Conservation (phyloP, 306 rosid genomes). For the Trifolium subterraneum region DNA sequence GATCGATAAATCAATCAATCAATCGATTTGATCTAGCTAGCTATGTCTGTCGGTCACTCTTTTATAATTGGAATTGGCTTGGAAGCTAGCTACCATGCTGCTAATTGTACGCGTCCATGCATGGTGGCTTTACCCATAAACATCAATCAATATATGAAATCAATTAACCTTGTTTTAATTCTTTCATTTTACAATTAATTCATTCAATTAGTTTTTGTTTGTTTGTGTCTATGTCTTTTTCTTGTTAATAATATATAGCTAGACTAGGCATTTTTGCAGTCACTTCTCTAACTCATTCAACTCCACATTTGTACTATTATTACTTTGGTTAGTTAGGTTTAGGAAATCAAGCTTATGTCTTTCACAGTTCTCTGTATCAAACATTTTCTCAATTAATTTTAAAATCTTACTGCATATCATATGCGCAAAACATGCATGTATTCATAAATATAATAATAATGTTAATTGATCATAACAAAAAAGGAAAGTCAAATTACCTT, state of each 20-base stretch:
- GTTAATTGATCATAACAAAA: neutral
- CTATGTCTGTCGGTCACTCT: neutral
- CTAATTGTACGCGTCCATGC: too few relatives aligned
- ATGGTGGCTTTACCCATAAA: constrained; percentile 14
- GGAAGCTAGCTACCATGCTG: too few relatives aligned
- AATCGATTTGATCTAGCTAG: too few relatives aligned
- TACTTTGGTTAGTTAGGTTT: constrained; percentile 41
- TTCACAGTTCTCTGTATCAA: constrained; percentile 18
- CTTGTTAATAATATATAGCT: constrained; percentile 16
- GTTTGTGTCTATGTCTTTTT: neutral
- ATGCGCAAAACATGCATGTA: constrained; percentile 1
- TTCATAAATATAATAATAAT: neutral
- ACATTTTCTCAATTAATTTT: constrained; percentile 13
- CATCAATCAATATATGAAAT: constrained; percentile 37
- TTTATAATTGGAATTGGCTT: constrained; percentile 23
- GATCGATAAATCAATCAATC: too few relatives aligned
- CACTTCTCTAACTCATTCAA: constrained; percentile 26
- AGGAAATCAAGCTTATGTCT: constrained; percentile 24
- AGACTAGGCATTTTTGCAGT: constrained; percentile 10
- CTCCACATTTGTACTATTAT: constrained; percentile 18
- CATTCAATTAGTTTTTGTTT: neutral
- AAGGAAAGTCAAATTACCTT: too few relatives aligned
- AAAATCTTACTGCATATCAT: constrained; percentile 2
- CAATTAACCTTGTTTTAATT: constrained; percentile 36
- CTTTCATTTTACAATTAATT: constrained; percentile 4